These are phyloP conservation scores for Tubosaeta sp. DNA, from an alignment of 768 basidiomycete species.

Conservation along the genomic window DNA sequence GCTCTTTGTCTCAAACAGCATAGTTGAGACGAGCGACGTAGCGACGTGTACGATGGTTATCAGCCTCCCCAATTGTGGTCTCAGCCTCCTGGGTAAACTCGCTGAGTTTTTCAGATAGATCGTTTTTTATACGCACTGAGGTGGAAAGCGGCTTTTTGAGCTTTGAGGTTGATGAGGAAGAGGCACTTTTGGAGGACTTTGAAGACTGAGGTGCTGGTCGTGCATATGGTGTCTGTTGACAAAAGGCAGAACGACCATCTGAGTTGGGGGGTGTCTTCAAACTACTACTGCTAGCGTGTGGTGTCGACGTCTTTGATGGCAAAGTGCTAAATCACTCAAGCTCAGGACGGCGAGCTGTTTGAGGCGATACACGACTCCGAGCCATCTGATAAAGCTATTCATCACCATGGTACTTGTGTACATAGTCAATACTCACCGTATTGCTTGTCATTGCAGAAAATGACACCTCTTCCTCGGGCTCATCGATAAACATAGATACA, in stretches of 20 bases:
- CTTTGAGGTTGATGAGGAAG: too few relatives aligned
- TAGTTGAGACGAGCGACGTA: not conserved
- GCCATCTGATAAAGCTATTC: too few relatives aligned
- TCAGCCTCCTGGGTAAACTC: not conserved
- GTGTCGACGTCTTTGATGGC: not conserved
- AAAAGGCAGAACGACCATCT: not conserved
- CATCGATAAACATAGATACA: too few relatives aligned
- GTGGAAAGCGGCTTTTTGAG: not conserved
- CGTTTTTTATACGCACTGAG: not conserved
- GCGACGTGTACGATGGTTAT: not conserved
- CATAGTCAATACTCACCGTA: too few relatives aligned
- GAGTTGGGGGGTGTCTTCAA: not conserved
- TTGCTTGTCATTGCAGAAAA: too few relatives aligned
- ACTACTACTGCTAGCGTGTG: too few relatives aligned
- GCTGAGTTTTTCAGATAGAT: not conserved
- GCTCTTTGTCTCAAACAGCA: not conserved
- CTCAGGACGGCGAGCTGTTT: not conserved
- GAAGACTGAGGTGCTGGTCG: not conserved
- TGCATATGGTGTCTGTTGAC: not conserved
- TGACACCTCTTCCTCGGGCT: too few relatives aligned
- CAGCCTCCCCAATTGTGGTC: not conserved
- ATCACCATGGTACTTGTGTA: too few relatives aligned
- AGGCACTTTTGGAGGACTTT: not conserved
- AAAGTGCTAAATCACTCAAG: not conserved
- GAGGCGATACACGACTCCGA: too few relatives aligned